Percentiles rank a stretch among this genome's conserved stretches.
Conservation (phyloP, 192 early-diverging fungal species). For the Rhizophagus sp. region DNA sequence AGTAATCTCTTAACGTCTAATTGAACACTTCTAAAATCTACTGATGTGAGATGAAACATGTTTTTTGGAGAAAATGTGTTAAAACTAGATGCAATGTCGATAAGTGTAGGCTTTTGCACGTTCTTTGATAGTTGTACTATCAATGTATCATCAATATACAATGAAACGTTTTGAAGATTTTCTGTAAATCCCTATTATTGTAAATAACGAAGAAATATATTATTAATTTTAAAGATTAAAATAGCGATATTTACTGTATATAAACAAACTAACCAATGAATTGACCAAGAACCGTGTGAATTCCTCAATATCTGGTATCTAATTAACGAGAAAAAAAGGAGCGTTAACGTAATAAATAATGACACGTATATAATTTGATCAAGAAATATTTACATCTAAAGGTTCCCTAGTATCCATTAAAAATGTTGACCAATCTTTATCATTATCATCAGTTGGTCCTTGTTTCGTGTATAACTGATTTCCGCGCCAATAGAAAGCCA, state of each 20-base stretch:
- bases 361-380: too few species aligned
- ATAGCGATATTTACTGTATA: too few species aligned
- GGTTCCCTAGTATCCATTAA: slow-evolving; percentile 76
- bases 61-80: slow-evolving; percentile 62
- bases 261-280: slow-evolving; percentile 47
- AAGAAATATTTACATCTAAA: slow-evolving; percentile 45
- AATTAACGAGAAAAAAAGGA: slow-evolving; percentile 40
- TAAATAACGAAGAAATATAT: too few species aligned
- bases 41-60: slow-evolving; percentile 68
- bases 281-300: slow-evolving; percentile 67
- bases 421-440: slow-evolving; percentile 71
- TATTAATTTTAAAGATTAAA: too few species aligned
- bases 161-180: slow-evolving; percentile 63
- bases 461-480: slow-evolving; percentile 84
- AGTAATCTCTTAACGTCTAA: slow-evolving; percentile 49
- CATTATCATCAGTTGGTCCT: slow-evolving; percentile 48
- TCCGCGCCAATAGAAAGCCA: slow-evolving; percentile 88
- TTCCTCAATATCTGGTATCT: slow-evolving; percentile 54
- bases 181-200: slow-evolving; percentile 73
- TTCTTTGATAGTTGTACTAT: slow-evolving; percentile 68
- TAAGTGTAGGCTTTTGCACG: slow-evolving; percentile 57
- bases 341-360: slow-evolving; percentile 13
- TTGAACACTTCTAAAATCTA: slow-evolving; percentile 59
- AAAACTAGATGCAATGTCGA: slow-evolving; percentile 53
- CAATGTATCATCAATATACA: slow-evolving; percentile 62